Percentiles rank a stretch among this genome's conserved stretches.
Evolutionary conservation across 352 stramenopile species (phyloP).

Genomic region (Pythium sukuiense): DNA sequence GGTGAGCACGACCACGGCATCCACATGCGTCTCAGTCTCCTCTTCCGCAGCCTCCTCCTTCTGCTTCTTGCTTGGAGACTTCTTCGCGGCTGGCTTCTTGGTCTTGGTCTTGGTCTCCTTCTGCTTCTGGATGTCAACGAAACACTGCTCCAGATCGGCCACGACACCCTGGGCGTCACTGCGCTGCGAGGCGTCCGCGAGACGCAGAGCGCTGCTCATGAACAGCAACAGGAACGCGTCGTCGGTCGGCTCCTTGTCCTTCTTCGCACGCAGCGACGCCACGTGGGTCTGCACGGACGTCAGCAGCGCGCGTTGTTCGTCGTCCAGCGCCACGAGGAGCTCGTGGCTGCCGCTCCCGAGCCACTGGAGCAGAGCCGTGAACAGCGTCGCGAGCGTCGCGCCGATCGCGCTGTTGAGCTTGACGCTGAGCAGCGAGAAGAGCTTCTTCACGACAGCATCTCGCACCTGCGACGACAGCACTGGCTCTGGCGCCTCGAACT

Average conservation of each 20-base stretch:
- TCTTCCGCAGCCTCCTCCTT: conserved; percentile 24
- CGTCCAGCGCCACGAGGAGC: conserved; percentile 44
- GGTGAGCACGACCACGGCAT: conserved; percentile 76
- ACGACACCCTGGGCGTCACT: conserved; percentile 54
- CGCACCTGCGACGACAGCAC: conserved; percentile 50
- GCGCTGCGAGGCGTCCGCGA: conserved; percentile 68
- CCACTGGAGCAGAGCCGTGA: conserved; percentile 41
- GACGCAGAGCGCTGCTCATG: conserved; percentile 70
- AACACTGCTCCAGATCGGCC: conserved; percentile 72
- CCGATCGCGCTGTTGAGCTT: conserved; percentile 42
- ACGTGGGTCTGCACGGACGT: conserved; percentile 38
- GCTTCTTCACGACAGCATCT: conserved; percentile 51
- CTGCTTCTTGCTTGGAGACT: conserved; percentile 22
- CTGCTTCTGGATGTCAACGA: conserved; percentile 46
- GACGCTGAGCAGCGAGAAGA: conserved; percentile 64
- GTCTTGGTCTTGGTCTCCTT: conserved; percentile 33
- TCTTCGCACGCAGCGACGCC: conserved; percentile 30
- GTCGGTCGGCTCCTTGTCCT: conserved; percentile 40
- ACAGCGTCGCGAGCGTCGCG: conserved; percentile 47
- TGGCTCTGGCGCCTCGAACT: conserved; percentile 30
- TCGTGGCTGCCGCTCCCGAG: conserved; percentile 33
- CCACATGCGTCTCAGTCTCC: conserved; percentile 28
- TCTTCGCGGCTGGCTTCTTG: conserved; percentile 30
- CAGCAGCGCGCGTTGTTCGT: conserved; percentile 37
- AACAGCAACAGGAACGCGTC: conserved; percentile 76